Evolutionary conservation across 2,329 filamentous ascomycete species (phyloP).

Genomic region (Neofusicoccum cordaticola): DNA sequence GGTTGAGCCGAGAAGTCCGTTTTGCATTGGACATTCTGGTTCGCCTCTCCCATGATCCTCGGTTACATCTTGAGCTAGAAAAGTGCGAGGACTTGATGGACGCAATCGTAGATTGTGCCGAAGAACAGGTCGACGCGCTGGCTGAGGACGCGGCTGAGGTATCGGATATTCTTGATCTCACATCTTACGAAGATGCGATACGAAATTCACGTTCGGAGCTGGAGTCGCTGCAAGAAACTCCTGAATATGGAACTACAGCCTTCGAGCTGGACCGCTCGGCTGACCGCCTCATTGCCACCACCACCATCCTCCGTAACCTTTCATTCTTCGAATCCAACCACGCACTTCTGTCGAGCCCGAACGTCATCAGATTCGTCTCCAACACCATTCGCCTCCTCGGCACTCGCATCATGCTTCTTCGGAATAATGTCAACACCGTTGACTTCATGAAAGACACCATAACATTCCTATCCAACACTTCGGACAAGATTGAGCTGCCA

Average conservation of each 20-base stretch:
- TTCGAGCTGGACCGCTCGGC: conserved; percentile 85
- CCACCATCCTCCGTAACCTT: conserved; percentile 86
- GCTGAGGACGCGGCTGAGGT: conserved; percentile 81
- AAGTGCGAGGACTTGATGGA: conserved; percentile 87
- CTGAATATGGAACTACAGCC: conserved; percentile 69
- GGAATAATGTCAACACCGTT: conserved; percentile 77
- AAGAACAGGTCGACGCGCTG: conserved; percentile 82
- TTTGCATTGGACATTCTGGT: conserved; percentile 82
- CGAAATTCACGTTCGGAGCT: conserved; percentile 75
- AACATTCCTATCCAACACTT: conserved; percentile 84
- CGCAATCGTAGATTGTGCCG: conserved; percentile 82
- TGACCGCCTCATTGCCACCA: conserved; percentile 84
- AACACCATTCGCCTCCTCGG: conserved; percentile 82
- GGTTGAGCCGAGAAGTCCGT: conserved; percentile 85
- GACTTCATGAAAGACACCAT: conserved; percentile 98
- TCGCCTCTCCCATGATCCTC: conserved; percentile 63
- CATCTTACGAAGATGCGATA: conserved; percentile 82
- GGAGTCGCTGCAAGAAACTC: conserved; percentile 67
- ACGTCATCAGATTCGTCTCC: conserved; percentile 79
- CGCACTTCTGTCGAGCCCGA: conserved; percentile 66
- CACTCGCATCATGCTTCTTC: conserved; percentile 81
- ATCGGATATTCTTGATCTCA: conserved; percentile 79
- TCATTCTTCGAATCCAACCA: conserved; percentile 85
- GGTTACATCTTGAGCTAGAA: conserved; percentile 65
- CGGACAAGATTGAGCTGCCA: conserved; percentile 75